Evolutionary conservation across 192 early-diverging fungal species (phyloP).

Genomic region (Thoreauomyces humboldtii): DNA sequence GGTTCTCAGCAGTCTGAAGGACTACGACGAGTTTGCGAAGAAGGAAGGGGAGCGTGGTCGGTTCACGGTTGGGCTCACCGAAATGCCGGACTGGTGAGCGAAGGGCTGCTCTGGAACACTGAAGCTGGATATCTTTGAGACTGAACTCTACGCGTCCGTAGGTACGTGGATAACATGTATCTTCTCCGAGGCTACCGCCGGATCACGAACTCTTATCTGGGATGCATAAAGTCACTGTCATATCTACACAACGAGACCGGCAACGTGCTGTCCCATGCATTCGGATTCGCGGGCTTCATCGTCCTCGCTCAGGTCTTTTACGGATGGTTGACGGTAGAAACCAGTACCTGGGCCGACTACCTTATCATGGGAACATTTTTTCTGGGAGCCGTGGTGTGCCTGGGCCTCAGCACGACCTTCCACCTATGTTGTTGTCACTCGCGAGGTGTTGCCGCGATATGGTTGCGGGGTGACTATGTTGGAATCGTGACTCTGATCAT

Average conservation of each 20-base stretch:
- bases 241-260: slow-evolving; percentile 94
- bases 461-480: slow-evolving; percentile 91
- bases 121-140: too few species aligned
- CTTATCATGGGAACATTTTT: slow-evolving; percentile 75
- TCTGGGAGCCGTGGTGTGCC: slow-evolving; percentile 71
- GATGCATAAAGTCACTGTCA: slow-evolving; percentile 71
- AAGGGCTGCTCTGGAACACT: background rate
- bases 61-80: slow-evolving; percentile 19
- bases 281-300: slow-evolving; percentile 63
- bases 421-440: slow-evolving; percentile 89
- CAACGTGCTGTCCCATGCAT: slow-evolving; percentile 86
- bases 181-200: slow-evolving; percentile 81
- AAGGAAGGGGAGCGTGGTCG: slow-evolving; percentile 11
- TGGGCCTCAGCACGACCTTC: slow-evolving; percentile 75
- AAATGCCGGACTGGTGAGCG: slow-evolving; percentile 39
- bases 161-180: slow-evolving; percentile 66
- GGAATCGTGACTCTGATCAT: slow-evolving; percentile 86
- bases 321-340: slow-evolving; percentile 32
- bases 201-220: slow-evolving; percentile 70
- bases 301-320: slow-evolving; percentile 42
- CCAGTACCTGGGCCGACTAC: slow-evolving; percentile 63
- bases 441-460: slow-evolving; percentile 55
- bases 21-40: slow-evolving; percentile 3
- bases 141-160: background rate
- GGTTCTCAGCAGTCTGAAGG: slow-evolving; percentile 1